Evolutionary conservation across 1,139 yeast genomes (phyloP).

Genomic region (Kazachstania sp.): DNA sequence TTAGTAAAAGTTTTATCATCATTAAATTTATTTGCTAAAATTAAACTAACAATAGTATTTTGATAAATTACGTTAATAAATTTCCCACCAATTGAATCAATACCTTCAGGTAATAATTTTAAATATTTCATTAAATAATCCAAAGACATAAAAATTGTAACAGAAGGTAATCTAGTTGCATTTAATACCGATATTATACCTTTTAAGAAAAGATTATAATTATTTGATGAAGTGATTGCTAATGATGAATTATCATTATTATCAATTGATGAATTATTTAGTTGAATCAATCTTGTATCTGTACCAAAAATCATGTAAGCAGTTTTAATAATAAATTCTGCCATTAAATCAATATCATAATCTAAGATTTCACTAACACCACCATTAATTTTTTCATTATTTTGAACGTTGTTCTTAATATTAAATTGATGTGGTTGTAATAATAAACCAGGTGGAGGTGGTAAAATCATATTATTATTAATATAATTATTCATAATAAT

Average conservation of each 20-base stretch:
- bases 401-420: constrained; percentile 4
- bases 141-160: constrained; percentile 70
- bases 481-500: neutral
- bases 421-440: neutral
- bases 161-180: constrained; percentile 83
- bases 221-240: constrained; percentile 23
- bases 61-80: constrained; percentile 45
- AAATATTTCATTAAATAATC: constrained; percentile 48
- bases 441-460: constrained; percentile 9
- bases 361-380: constrained; percentile 75
- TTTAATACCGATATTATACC: constrained; percentile 61
- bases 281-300: constrained; percentile 19
- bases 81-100: constrained; percentile 26
- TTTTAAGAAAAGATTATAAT: constrained; percentile 48
- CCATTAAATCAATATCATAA: constrained; percentile 69
- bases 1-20: constrained; percentile 96
- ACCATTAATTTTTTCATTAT: constrained; percentile 40
- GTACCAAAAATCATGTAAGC: constrained; percentile 58
- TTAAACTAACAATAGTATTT: constrained; percentile 58
- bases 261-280: neutral
- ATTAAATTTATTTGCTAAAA: constrained; percentile 86
- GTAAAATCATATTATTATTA: constrained; percentile 1
- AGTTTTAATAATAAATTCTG: constrained; percentile 47
- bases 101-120: constrained; percentile 34
- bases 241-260: neutral